phyloP scores from a whole-genome alignment of 2,329 filamentous ascomycete species.

The Colletotrichum cuscutae region DNA sequence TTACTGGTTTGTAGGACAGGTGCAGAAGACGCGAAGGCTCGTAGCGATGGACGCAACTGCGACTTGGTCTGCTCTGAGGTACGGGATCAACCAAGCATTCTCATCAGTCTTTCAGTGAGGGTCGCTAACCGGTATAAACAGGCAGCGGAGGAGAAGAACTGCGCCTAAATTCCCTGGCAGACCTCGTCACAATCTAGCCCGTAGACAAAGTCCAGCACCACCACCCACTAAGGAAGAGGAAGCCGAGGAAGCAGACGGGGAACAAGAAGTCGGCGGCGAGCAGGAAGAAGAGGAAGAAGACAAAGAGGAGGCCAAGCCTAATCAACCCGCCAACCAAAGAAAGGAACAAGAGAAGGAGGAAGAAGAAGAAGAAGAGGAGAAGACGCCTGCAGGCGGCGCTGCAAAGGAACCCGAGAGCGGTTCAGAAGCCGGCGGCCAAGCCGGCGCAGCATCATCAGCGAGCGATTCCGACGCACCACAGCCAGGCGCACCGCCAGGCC shows the following conservation, averaged over 20 bases:
- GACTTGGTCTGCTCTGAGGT: constrained; percentile 24
- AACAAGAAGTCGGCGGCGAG: background rate
- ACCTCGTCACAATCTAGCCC: constrained; percentile 22
- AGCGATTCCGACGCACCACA: background rate
- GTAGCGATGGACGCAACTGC: constrained; percentile 16
- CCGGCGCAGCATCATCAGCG: background rate
- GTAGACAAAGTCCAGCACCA: background rate
- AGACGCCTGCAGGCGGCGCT: background rate
- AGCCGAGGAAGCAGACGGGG: constrained; percentile 20
- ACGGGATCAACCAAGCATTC: background rate
- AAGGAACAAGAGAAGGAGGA: constrained; percentile 2
- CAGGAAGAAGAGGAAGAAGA: background rate
- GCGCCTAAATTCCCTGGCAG: constrained; percentile 23
- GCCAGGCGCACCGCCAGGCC: background rate
- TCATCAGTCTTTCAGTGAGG: too few relatives aligned
- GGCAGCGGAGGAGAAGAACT: constrained; percentile 21
- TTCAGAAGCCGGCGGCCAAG: background rate
- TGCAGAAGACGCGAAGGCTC: background rate
- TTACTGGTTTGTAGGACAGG: background rate
- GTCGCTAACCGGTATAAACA: background rate
- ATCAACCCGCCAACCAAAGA: background rate
- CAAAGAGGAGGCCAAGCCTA: background rate
- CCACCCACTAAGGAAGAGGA: background rate
- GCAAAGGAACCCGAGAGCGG: constrained; percentile 2
- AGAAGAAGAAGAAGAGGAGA: background rate